Conservation (phyloP, 352 stramenopile genomes). For the Globisporangium perplexum region DNA sequence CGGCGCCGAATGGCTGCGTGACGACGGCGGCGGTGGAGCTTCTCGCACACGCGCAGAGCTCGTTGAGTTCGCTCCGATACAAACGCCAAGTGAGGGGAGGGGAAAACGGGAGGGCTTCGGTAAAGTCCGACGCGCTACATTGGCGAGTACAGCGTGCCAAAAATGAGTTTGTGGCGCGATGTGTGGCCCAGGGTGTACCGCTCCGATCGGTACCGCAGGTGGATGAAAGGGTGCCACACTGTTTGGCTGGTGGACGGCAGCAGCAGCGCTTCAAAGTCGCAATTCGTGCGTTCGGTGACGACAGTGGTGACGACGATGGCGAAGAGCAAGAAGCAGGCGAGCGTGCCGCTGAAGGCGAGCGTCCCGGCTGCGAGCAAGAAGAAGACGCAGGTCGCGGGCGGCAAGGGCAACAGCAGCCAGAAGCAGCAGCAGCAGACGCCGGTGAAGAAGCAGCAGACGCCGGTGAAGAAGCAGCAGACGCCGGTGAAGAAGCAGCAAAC, state of each 20-base stretch:
- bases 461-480: conserved; percentile 7
- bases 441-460: background rate
- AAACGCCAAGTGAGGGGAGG: background rate
- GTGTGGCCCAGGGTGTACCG: background rate
- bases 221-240: too few species aligned
- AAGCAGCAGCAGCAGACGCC: conserved; percentile 1
- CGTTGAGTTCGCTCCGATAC: background rate
- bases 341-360: conserved; percentile 16
- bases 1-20: conserved; percentile 1
- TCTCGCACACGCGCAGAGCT: background rate
- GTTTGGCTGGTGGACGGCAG: background rate
- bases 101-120: background rate
- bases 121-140: too few species aligned
- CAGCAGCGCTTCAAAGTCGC: background rate
- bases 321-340: conserved; percentile 10
- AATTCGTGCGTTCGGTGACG: too few species aligned
- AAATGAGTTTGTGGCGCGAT: too few species aligned
- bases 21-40: background rate
- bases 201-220: too few species aligned
- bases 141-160: too few species aligned
- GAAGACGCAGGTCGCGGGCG: conserved; percentile 11
- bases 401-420: background rate
- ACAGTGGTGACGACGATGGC: conserved; percentile 10
- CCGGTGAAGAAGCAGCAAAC: conserved; percentile 7
- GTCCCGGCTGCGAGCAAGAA: conserved; percentile 16